Base-by-base conservation (phyloP, 805 yeast species). In the Grigorovia yakushimaensis region DNA sequence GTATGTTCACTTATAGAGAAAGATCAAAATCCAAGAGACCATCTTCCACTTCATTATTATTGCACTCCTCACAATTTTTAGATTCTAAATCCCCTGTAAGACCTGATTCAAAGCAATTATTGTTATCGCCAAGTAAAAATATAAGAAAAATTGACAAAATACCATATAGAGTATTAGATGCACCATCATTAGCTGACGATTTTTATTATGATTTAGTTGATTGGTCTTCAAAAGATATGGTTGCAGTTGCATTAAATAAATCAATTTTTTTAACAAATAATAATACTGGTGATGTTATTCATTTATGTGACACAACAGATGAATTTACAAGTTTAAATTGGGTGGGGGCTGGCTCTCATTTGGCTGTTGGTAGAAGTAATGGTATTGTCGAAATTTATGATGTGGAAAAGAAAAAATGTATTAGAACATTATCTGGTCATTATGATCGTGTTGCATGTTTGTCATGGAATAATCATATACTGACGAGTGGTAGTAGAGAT, bases 341-440 rank as follows among this genome's bases (percentile, higher is more conserved):
- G 98, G 86, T 91, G 43, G 94, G 91, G 21, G 78, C 91, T 10
- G 98, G 98, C 17, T 84, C 95, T 13, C 97, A 93, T 68, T 59
- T 93, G 44, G 98, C 98, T 0, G 81, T 93, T 6, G 98, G 98
- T 1, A 88, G 96, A 1, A 75, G 77, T 48, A 72, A 79, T 33
- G 98, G 98, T 1, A 61, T 82, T 39, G 96, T 93, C 5, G 96
- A 89, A 60, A 88, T 93, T 17, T 93, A 96, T 93, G 98, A 93
- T 64, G 95, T 89, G 1, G 77, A 83, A 11, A 81, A 84, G 39
- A 74, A 78, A 47, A 82, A 85, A 64, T 83, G 96, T 56, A 79
- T 91, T 17, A 74, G 98, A 54, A 82, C 94, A 6, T 85, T 93
- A 89, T 76, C 91, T 2, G 98, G 98, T 4, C 98, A 93, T 68